Evolutionary conservation across 805 yeast genomes (phyloP), one percentile per base, ranked within the genome.

Genomic region (Candida lessepsii): DNA sequence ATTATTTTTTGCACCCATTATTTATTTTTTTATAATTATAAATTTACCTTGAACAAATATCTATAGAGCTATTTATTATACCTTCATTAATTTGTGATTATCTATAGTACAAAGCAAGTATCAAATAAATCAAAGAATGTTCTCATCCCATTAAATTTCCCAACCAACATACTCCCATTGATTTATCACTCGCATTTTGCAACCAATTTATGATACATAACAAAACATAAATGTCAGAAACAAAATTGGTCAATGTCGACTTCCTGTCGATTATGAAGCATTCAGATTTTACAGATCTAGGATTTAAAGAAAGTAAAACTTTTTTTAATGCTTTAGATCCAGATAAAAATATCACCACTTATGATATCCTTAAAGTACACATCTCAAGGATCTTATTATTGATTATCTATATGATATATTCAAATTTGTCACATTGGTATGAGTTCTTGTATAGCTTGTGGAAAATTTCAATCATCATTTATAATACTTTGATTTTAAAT

Each of bases 1-100:
- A 67, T 46, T 58, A 61, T 58, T 42, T 54, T 58, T 60, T 59
- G 3, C 10, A 6, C 9, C 16, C 9, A 5, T 9, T 28, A 11
- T 27, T 27, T 25, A n/a, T n/a, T n/a, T n/a, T n/a, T n/a, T n/a
- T n/a, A n/a, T n/a, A n/a, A n/a, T n/a, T n/a, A n/a, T n/a, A n/a
- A n/a, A n/a, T n/a, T n/a, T n/a, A n/a, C n/a, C n/a, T n/a, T n/a
- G n/a, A n/a, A n/a, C n/a, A n/a, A n/a, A n/a, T n/a, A n/a, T n/a
- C n/a, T 25, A 25, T 25, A 20, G 23, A 20, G 23, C 23, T n/a
- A n/a, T n/a, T n/a, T n/a, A n/a, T n/a, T n/a, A n/a, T n/a, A n/a
- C n/a, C n/a, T n/a, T n/a, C n/a, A n/a, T n/a, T n/a, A n/a, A n/a
- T n/a, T n/a, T n/a, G n/a, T n/a, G n/a, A n/a, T n/a, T n/a, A n/a